These are phyloP conservation scores for Clitopilus passeckerianus DNA, from an alignment of 768 basidiomycete species.

Conservation along the genomic window DNA sequence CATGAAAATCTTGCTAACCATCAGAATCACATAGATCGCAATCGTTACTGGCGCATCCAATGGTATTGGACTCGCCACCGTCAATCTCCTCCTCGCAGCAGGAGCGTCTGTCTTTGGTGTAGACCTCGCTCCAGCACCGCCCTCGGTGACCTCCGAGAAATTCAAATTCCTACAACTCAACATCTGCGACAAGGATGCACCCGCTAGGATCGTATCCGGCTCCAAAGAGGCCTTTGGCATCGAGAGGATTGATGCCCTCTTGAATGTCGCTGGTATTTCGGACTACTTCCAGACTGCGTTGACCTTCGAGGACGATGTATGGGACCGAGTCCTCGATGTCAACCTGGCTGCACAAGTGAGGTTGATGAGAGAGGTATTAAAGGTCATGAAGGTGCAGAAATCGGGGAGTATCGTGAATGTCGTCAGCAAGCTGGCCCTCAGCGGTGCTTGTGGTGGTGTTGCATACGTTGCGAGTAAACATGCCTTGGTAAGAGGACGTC, in stretches of 20 bases:
- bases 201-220: neutral
- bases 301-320: conserved; percentile 3
- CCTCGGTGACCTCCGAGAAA: neutral
- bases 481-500: conserved; percentile 3
- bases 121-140: conserved; percentile 1
- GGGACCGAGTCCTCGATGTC: neutral
- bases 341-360: conserved; percentile 9
- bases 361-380: neutral
- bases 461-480: conserved; percentile 14
- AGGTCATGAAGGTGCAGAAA: conserved; percentile 9
- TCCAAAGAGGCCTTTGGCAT: conserved; percentile 1
- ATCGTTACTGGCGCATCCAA: conserved; percentile 9
- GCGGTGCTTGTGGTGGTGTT: conserved; percentile 10
- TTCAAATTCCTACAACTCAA: conserved; percentile 1
- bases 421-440: conserved; percentile 10
- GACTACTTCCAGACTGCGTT: neutral
- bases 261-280: neutral
- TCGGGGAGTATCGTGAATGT: conserved; percentile 13
- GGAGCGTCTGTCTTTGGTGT: conserved; percentile 1
- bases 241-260: neutral
- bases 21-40: neutral
- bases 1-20: no score
- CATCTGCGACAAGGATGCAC: conserved; percentile 1
- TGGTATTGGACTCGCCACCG: conserved; percentile 6
- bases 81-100: conserved; percentile 1